These are phyloP conservation scores for Populus trichocarpa DNA, from an alignment of 441 rosid genomes.

Conservation along the genomic window DNA sequence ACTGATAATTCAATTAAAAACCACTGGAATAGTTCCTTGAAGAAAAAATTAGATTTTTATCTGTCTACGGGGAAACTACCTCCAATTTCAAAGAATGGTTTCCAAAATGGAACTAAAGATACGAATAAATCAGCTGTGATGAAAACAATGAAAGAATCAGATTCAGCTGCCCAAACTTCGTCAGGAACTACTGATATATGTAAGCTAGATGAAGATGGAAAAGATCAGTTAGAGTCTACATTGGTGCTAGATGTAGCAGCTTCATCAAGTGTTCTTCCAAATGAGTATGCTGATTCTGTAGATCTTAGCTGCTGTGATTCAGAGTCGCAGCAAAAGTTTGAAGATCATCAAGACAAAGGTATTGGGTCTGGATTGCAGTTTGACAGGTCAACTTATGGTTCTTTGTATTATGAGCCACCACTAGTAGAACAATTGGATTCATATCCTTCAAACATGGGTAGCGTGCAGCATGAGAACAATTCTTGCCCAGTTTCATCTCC, in stretches of 20 bases:
- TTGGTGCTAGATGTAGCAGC: conserved; percentile 39
- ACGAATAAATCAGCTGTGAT: conserved; percentile 20
- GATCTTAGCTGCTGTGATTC: conserved; percentile 31
- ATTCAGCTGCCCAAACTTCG: conserved; percentile 51
- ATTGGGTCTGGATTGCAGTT: conserved; percentile 24
- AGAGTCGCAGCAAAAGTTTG: conserved; percentile 38
- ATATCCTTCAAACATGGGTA: conserved; percentile 31
- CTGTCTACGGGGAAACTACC: conserved; percentile 71
- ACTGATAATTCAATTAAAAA: conserved; percentile 94
- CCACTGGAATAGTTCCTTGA: conserved; percentile 98
- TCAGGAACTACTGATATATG: conserved; percentile 41
- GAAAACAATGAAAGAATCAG: conserved; percentile 47
- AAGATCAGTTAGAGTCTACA: conserved; percentile 41
- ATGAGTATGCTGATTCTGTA: conserved; percentile 45
- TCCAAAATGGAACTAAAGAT: conserved; percentile 43
- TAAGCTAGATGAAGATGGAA: conserved; percentile 49
- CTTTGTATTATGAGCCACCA: conserved; percentile 49
- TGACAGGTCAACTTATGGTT: conserved; percentile 49
- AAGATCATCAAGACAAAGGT: conserved; percentile 27
- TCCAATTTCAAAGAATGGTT: conserved; percentile 43
- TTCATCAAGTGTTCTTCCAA: conserved; percentile 37
- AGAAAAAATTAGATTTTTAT: conserved; percentile 83
- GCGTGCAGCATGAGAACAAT: conserved; percentile 31
- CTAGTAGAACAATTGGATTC: conserved; percentile 35
- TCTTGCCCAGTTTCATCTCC: conserved; percentile 58